Percentiles rank a stretch among this genome's conserved stretches.
Evolutionary conservation across 805 yeast species (phyloP).

Genomic region (Lipomyces lipofer): DNA sequence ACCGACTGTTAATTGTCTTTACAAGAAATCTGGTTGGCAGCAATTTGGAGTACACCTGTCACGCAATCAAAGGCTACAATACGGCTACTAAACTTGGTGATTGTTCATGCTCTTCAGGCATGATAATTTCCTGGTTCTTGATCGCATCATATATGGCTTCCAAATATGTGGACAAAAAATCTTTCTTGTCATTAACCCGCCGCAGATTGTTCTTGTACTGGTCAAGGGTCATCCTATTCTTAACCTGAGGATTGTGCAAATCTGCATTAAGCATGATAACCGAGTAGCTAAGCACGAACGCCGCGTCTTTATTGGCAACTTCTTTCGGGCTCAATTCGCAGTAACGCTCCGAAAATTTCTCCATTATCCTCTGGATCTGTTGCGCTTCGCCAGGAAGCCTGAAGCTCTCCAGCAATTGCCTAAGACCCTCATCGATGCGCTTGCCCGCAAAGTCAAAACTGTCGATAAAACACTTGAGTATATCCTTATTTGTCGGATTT

Average conservation of each 20-base stretch:
- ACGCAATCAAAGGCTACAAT: too few species aligned
- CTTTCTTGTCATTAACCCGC: slow-evolving; percentile 70
- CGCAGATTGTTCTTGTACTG: slow-evolving; percentile 77
- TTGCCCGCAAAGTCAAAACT: slow-evolving; percentile 72
- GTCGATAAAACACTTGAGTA: slow-evolving; percentile 64
- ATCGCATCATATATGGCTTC: slow-evolving; percentile 79
- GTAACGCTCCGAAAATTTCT: slow-evolving; percentile 79
- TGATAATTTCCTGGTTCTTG: slow-evolving; percentile 81
- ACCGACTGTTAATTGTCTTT: too few species aligned
- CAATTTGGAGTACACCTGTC: too few species aligned
- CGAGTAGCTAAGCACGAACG: slow-evolving; percentile 88
- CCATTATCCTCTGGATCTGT: slow-evolving; percentile 90
- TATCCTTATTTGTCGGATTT: slow-evolving; percentile 62
- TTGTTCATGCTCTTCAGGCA: slow-evolving; percentile 98
- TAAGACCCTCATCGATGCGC: slow-evolving; percentile 90
- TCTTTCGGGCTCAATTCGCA: slow-evolving; percentile 57
- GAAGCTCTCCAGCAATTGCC: slow-evolving; percentile 77
- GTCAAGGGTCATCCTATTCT: slow-evolving; percentile 83
- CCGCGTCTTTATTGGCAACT: slow-evolving; percentile 87
- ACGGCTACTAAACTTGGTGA: slow-evolving; percentile 78
- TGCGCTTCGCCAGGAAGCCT: slow-evolving; percentile 97
- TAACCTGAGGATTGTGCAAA: slow-evolving; percentile 84
- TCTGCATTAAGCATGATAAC: slow-evolving; percentile 93
- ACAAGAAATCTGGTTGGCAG: too few species aligned
- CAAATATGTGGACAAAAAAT: slow-evolving; percentile 84